Evolutionary conservation across 176 grass and related monocot species (phyloP).

Genomic region (Ensete glaucum): DNA sequence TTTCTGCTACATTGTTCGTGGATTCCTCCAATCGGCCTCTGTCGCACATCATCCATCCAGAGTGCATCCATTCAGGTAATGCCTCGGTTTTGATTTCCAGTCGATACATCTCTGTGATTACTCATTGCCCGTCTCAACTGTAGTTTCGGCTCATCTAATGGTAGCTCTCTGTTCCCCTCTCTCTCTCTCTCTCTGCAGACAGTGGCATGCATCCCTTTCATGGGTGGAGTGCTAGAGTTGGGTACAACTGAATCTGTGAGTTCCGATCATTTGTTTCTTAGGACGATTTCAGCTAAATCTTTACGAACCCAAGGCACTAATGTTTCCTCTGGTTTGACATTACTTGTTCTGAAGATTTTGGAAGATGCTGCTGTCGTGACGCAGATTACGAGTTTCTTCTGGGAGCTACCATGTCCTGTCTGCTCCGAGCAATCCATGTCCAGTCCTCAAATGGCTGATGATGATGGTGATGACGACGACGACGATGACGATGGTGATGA

Average conservation of each 20-base stretch:
- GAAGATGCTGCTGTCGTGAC: slow-evolving; percentile 40
- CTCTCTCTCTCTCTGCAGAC: slow-evolving; percentile 37
- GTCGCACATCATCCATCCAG: slow-evolving; percentile 15
- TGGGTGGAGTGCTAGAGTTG: slow-evolving; percentile 71
- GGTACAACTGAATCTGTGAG: slow-evolving; percentile 60
- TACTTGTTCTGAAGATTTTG: slow-evolving; percentile 32
- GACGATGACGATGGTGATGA: neutral
- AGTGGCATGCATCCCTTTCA: slow-evolving; percentile 50
- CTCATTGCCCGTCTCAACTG: neutral
- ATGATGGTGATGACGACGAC: neutral
- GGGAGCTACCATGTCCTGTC: slow-evolving; percentile 31
- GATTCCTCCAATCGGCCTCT: neutral
- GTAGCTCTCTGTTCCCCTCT: too few relatives aligned
- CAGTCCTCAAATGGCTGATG: neutral
- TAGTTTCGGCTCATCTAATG: neutral
- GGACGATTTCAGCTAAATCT: neutral
- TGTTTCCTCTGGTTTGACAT: neutral
- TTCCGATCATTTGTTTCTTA: neutral
- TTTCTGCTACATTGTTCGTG: neutral
- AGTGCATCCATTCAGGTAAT: slow-evolving; percentile 55
- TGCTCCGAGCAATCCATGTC: slow-evolving; percentile 1
- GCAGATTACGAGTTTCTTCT: slow-evolving; percentile 35
- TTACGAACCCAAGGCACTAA: neutral
- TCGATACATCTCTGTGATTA: neutral
- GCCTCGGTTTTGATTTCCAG: neutral